Evolutionary conservation across 495 filamentous ascomycete genomes (phyloP).

Genomic region (Penicillium herquei): DNA sequence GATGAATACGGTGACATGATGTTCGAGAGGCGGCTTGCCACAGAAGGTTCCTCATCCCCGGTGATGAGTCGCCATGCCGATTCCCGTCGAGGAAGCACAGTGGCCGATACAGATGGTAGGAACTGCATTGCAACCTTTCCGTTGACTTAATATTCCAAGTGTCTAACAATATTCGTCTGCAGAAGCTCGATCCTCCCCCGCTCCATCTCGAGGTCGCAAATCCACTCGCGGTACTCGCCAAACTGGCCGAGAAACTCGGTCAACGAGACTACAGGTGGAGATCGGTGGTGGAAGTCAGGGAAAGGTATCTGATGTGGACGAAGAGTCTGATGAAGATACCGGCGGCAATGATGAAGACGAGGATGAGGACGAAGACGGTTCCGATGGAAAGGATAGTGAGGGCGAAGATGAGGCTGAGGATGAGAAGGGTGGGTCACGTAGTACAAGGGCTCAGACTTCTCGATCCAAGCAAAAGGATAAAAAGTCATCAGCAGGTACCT

Average conservation of each 20-base stretch:
- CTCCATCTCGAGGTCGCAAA: slow-evolving; percentile 46
- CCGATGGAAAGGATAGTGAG: slow-evolving; percentile 15
- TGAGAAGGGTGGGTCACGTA: slow-evolving; percentile 39
- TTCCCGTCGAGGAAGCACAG: slow-evolving; percentile 44
- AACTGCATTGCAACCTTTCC: neutral
- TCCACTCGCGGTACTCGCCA: slow-evolving; percentile 36
- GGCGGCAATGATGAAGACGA: slow-evolving; percentile 40
- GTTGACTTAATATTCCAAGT: neutral
- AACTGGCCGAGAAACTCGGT: slow-evolving; percentile 41
- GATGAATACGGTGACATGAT: slow-evolving; percentile 76
- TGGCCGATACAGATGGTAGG: slow-evolving; percentile 55
- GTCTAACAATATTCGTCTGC: neutral
- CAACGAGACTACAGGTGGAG: slow-evolving; percentile 43
- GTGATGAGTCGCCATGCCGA: slow-evolving; percentile 47
- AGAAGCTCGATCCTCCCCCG: slow-evolving; percentile 53
- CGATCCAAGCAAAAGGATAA: slow-evolving; percentile 40
- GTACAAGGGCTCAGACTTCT: slow-evolving; percentile 40
- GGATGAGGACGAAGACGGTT: slow-evolving; percentile 29
- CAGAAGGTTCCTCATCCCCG: slow-evolving; percentile 57
- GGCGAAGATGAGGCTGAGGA: slow-evolving; percentile 36
- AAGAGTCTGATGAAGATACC: slow-evolving; percentile 39
- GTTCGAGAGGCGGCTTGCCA: slow-evolving; percentile 63
- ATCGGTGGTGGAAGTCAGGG: slow-evolving; percentile 27
- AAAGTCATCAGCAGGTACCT: slow-evolving; percentile 28
- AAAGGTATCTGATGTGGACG: slow-evolving; percentile 40